Evolutionary conservation across 768 basidiomycete species (phyloP).

Genomic region (Lactarius indigo): DNA sequence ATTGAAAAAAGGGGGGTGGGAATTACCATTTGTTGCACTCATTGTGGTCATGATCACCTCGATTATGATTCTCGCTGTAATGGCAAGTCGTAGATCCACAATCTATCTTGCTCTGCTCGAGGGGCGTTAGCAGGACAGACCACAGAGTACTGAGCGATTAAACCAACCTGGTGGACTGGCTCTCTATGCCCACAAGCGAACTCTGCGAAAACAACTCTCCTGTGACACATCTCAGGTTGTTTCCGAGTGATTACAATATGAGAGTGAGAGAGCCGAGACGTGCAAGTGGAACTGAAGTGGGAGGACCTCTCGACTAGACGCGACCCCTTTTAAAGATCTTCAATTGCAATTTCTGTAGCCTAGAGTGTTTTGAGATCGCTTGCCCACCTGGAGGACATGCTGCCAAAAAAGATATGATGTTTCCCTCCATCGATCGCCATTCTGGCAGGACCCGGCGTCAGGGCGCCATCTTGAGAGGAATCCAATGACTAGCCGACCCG

Average conservation of each 20-base stretch:
- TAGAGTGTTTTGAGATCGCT: slow-evolving; percentile 3
- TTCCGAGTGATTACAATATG: background rate
- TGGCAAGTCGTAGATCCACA: slow-evolving; percentile 9
- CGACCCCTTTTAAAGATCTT: slow-evolving; percentile 16
- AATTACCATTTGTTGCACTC: slow-evolving; percentile 8
- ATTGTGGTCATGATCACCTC: background rate
- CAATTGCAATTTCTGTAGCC: slow-evolving; percentile 23
- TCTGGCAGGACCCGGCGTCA: slow-evolving; percentile 16
- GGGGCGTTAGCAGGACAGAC: background rate
- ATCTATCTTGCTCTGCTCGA: slow-evolving; percentile 5
- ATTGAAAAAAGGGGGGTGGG: background rate
- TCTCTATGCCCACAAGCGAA: slow-evolving; percentile 21
- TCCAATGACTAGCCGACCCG: slow-evolving; percentile 9
- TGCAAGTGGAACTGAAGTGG: slow-evolving; percentile 6
- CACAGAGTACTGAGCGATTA: background rate
- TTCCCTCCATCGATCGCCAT: slow-evolving; percentile 19
- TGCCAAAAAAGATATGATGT: slow-evolving; percentile 8
- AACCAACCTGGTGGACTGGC: background rate
- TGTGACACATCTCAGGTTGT: slow-evolving; percentile 18
- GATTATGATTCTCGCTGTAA: slow-evolving; percentile 14
- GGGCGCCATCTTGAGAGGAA: slow-evolving; percentile 9
- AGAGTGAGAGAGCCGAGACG: slow-evolving; percentile 2
- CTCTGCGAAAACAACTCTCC: background rate
- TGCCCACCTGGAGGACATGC: slow-evolving; percentile 12
- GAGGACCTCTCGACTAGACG: background rate